Conservation (phyloP, 441 rosid species). For the Populus hybrid region DNA sequence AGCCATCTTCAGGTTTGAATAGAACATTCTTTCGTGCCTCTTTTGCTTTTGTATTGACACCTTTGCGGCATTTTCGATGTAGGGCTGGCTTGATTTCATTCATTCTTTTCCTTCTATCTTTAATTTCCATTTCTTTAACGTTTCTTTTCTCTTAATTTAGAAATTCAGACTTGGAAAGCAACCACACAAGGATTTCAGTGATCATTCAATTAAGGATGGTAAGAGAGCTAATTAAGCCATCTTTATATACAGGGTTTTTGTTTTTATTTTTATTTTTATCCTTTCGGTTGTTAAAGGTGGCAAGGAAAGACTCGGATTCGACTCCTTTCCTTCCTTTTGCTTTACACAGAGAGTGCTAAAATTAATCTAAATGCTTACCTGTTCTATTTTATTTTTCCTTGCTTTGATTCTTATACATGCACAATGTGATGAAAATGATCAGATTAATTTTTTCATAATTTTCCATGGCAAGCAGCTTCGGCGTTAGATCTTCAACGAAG, state of each 20-base stretch:
- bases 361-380: background rate
- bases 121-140: slow-evolving; percentile 12
- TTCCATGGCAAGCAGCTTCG: slow-evolving; percentile 42
- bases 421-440: background rate
- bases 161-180: slow-evolving; percentile 99
- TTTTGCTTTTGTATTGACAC: slow-evolving; percentile 24
- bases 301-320: background rate
- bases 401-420: background rate
- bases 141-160: slow-evolving; percentile 37
- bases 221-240: slow-evolving; percentile 22
- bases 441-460: background rate
- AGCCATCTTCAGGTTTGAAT: slow-evolving; percentile 98
- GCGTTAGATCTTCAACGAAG: slow-evolving; percentile 84
- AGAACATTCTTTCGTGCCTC: slow-evolving; percentile 23
- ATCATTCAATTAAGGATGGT: slow-evolving; percentile 96
- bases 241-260: slow-evolving; percentile 26
- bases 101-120: slow-evolving; percentile 10
- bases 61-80: slow-evolving; percentile 18
- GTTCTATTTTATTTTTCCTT: background rate
- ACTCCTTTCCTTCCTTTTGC: slow-evolving; percentile 3
- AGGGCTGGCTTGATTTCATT: slow-evolving; percentile 25
- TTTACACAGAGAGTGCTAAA: background rate
- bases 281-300: background rate
- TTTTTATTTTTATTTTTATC: background rate
- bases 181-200: slow-evolving; percentile 95